These are phyloP conservation scores for Tricholoma furcatifolium DNA, from an alignment of 768 basidiomycete genomes.

Conservation along the genomic window DNA sequence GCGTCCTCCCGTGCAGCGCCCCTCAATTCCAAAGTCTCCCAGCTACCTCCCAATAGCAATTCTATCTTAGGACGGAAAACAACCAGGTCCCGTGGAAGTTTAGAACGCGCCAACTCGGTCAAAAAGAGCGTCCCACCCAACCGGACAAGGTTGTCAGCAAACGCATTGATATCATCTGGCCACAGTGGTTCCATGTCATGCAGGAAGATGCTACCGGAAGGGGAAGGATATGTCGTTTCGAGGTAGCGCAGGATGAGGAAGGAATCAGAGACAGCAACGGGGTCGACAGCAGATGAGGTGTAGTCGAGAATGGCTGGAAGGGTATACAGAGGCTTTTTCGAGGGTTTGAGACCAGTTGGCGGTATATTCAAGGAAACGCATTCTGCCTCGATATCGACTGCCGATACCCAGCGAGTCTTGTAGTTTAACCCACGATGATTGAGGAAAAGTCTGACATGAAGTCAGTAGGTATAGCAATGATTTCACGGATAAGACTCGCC, in stretches of 20 bases:
- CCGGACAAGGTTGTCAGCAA: constrained; percentile 14
- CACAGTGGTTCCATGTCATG: constrained; percentile 21
- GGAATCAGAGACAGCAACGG: constrained; percentile 31
- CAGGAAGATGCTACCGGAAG: constrained; percentile 19
- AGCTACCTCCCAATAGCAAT: constrained; percentile 14
- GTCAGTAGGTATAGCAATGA: background rate
- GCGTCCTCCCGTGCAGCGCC: constrained; percentile 22
- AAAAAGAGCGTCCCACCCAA: constrained; percentile 19
- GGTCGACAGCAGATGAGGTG: constrained; percentile 17
- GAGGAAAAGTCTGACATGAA: constrained; percentile 12
- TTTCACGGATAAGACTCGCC: constrained; percentile 11
- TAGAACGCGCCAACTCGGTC: constrained; percentile 20
- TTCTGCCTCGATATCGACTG: constrained; percentile 23
- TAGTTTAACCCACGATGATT: constrained; percentile 29
- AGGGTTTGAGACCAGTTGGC: constrained; percentile 23
- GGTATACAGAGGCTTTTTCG: constrained; percentile 28
- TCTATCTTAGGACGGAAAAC: constrained; percentile 18
- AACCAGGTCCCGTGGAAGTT: constrained; percentile 19
- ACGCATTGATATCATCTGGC: constrained; percentile 19
- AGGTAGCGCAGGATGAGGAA: constrained; percentile 35
- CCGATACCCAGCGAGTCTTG: constrained; percentile 24
- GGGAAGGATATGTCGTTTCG: constrained; percentile 27
- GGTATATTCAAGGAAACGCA: constrained; percentile 24
- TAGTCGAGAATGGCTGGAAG: constrained; percentile 30
- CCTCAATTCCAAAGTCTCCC: constrained; percentile 20